Evolutionary conservation across 495 filamentous ascomycete genomes (phyloP), one percentile per base, ranked within the genome.

Genomic region (Hyaloscypha variabilis): DNA sequence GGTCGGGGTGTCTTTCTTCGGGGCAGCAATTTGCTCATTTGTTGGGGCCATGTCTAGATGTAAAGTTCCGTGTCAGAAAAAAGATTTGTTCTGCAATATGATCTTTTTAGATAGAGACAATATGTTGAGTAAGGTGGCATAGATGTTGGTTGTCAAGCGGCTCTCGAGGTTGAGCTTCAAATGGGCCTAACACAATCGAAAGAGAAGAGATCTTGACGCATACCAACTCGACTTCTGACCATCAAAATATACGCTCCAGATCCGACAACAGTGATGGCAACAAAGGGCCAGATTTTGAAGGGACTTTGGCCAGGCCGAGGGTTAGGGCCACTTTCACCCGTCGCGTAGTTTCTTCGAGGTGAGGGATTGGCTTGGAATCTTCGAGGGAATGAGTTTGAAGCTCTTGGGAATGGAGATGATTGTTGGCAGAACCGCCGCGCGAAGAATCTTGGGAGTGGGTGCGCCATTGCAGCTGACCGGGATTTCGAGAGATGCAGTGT

Each of bases 231-330:
- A 64, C 79, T 78, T 66, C 85, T 88, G 24, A 89, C 87, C 69
- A 91, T 84, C 60, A 82, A 77, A 55, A 80, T 75, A 80, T 90
- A 92, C 53, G 84, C 78, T 36, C 79, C 84, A 21, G 84, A 84
- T 51, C 88, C 86, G 42, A 80, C 71, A 64, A 76, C 77, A 64
- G 88, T 79, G 69, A 92, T 85, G 64, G 79, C 72, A 61, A 90
- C 59, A 71, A 92, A 85, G 5, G 89, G 89, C 77, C 87, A 81
- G 74, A 91, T 72, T 74, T 85, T 88, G 71, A 91, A 84, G 26
- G 85, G 78, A 30, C 55, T 72, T 42, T 73, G 55, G 8, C 74
- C 74, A 30, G 72, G 74, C 23, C 31, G 67, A 4, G 74, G 74
- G 31, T 71, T 74, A 5, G 72, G 74, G 11, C 74, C 74, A 23